Evolutionary conservation across 768 basidiomycete genomes (phyloP).

Genomic region (Leccinum variicolor): DNA sequence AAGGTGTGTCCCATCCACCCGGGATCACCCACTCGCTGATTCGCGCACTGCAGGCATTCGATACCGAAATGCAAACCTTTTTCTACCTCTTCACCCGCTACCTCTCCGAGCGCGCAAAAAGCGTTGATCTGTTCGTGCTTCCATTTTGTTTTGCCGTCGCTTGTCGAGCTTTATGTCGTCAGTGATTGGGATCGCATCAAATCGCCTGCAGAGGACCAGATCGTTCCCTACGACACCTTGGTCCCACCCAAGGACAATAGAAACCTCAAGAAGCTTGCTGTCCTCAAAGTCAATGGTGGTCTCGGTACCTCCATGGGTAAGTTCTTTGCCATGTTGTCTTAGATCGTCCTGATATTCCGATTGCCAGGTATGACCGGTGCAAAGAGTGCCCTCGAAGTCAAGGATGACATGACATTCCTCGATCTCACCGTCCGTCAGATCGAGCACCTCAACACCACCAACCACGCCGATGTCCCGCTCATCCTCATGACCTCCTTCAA

Average conservation of each 20-base stretch:
- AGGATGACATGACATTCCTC: constrained; percentile 69
- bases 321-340: constrained; percentile 1
- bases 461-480: constrained; percentile 68
- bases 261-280: constrained; percentile 67
- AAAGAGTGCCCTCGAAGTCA: constrained; percentile 72
- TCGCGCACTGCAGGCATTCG: constrained; percentile 51
- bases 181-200: constrained; percentile 48
- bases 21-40: constrained; percentile 15
- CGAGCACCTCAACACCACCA: constrained; percentile 63
- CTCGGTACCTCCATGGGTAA: constrained; percentile 63
- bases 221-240: constrained; percentile 56
- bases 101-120: constrained; percentile 63
- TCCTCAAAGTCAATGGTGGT: constrained; percentile 77
- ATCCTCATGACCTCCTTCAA: constrained; percentile 84
- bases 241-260: constrained; percentile 40
- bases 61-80: constrained; percentile 82
- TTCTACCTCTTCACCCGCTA: constrained; percentile 82
- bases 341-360: constrained; percentile 2
- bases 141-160: constrained; percentile 13
- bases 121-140: constrained; percentile 60
- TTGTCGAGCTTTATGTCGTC: constrained; percentile 2
- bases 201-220: constrained; percentile 61
- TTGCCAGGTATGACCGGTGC: constrained; percentile 52
- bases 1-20: constrained; percentile 50
- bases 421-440: constrained; percentile 63